phyloP scores from a whole-genome alignment of 306 rosid species.

The Begonia peltatifolia region DNA sequence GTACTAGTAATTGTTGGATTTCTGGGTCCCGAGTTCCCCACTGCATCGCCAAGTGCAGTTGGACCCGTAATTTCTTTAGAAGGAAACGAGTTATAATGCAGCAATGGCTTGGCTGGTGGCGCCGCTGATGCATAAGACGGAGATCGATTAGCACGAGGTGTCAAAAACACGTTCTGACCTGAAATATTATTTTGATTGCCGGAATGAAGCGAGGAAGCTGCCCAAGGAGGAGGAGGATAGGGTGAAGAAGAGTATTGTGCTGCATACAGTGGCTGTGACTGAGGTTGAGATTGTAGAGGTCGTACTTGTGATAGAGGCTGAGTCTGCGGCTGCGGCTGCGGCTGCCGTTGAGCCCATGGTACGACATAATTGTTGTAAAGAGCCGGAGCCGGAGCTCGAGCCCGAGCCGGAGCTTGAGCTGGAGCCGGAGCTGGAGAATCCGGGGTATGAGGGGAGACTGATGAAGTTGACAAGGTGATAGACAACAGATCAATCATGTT shows the following conservation, averaged over 20 bases:
- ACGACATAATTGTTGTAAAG: slow-evolving; percentile 50
- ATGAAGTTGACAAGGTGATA: slow-evolving; percentile 46
- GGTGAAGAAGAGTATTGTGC: slow-evolving; percentile 26
- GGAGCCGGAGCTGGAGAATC: slow-evolving; percentile 13
- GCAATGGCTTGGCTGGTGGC: slow-evolving; percentile 35
- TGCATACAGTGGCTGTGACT: no score
- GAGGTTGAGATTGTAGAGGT: slow-evolving; percentile 14
- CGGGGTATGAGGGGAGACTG: slow-evolving; percentile 28
- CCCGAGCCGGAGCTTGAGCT: no score
- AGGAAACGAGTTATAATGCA: slow-evolving; percentile 32
- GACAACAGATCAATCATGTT: slow-evolving; percentile 82
- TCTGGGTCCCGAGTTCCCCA: slow-evolving; percentile 14
- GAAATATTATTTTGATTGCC: slow-evolving; percentile 32
- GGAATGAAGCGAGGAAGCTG: slow-evolving; percentile 52
- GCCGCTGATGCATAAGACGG: slow-evolving; percentile 17
- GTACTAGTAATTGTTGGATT: slow-evolving; percentile 21
- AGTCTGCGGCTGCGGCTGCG: slow-evolving; percentile 20
- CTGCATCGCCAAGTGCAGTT: slow-evolving; percentile 18
- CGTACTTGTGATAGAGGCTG: slow-evolving; percentile 20
- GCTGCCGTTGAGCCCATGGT: slow-evolving; percentile 82
- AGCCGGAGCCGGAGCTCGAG: no score
- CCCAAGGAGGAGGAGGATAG: slow-evolving; percentile 94
- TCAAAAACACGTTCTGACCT: slow-evolving; percentile 14
- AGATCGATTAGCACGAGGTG: slow-evolving; percentile 26
- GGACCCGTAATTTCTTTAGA: slow-evolving; percentile 20